Base-by-base conservation (phyloP, 2,329 filamentous ascomycete genomes). In the Hypomyces rosellus region DNA sequence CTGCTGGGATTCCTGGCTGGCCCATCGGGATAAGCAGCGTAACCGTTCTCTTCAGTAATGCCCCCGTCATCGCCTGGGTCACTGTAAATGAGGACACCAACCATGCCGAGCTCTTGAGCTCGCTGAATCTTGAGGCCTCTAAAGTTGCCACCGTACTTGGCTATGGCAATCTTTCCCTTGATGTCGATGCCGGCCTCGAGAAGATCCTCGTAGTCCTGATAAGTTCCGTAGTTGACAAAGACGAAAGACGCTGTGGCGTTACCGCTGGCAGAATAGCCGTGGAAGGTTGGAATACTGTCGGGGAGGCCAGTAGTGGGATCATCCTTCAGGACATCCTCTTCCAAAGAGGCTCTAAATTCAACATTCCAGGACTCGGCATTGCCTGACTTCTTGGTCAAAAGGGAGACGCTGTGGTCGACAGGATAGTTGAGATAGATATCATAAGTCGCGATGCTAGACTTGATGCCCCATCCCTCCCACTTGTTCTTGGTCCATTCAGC, bases 161-260 rank as follows among this genome's bases (percentile, higher is more conserved):
- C 85, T 54, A 97, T 73, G 2, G 88, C 90, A 58, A 97, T 92
- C 69, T 95, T 95, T 44, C 90, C 92, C 57, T 84, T 66, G 38
- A 97, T 71, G 51, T 79, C 83, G 51, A 96, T 70, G 57, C 89
- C 89, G 36, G 88, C 85, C 37, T 81, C 77, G 40, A 86, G 63
- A 13, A 97, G 76, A 56, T 95, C 89, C 59, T 93, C 86, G 57
- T 85, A 97, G 64, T 97, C 92, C 56, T 78, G 72, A 63, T 85
- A 95, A 1, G 88, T 93, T 47, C 91, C 92, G 62, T 93, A 95
- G 68, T 96, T 96, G 65, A 88, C 89, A 62, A 86, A 97, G 33
- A 96, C 88, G 57, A 88, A 93, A 13, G 82, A 80, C 3, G 82
- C 89, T 0, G 92, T 96, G 44, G 95, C 92, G 65, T 97, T 95